Base-by-base conservation (phyloP, 2,329 filamentous ascomycete species). In the Shiraia bambusicola region DNA sequence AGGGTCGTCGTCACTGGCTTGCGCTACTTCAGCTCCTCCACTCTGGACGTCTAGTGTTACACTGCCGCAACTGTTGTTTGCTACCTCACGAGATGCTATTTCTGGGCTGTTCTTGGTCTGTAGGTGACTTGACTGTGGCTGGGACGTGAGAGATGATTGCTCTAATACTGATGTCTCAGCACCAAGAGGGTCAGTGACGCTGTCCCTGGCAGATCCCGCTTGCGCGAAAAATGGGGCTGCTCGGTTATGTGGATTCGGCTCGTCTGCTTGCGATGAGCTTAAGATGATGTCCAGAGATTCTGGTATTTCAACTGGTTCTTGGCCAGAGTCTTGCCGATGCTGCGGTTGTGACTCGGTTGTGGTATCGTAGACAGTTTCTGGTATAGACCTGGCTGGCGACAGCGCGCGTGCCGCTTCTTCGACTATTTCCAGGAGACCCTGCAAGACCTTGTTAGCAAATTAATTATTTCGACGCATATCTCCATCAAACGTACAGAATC, bases 351-450 rank as follows among this genome's bases (percentile, higher is more conserved):
- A 42, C 6, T 59, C 50, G 22, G 50, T 45, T 7, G 43, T 34
- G 6, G 40, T 49, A 13, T 61, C 57, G n/a, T 52, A 43, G 3
- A 60, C 37, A 2, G 61, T 64, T 34, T 64, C 61, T 4, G 61
- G 52, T 13, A 64, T 59, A 2, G 61, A 64, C 14, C 41, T 34
- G 4, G 54, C 46, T 2, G 54, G 55, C 14, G 61, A 59, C 4
- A 22, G 16, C 3, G 46, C 44, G 33, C 39, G 37, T 34, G 45
- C 29, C 7, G 40, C 50, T 49, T 45, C 41, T 40, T 50, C 32
- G 9, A 44, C 34, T 12, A 49, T 45, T 28, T 54, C 44, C 26
- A 53, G 38, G 2, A 52, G 29, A 17, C 43, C 48, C 55, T 58
- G 27, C 31, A 28, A 16, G 11, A 6, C n/a, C 8, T 13, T 3